These are phyloP conservation scores for Gossypium armourianum DNA, from an alignment of 441 rosid genomes.

Conservation along the genomic window DNA sequence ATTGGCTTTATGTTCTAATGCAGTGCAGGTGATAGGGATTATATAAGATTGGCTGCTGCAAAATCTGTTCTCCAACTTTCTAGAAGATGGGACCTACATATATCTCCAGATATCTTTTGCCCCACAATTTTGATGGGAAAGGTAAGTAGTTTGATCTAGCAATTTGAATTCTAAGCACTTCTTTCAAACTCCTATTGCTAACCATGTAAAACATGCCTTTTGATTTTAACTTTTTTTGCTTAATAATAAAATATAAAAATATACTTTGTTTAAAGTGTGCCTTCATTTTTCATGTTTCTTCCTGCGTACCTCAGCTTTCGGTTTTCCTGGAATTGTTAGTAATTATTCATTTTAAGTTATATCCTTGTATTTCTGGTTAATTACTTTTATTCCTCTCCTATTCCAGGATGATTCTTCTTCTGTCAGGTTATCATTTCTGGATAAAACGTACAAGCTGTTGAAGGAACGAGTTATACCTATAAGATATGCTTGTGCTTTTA, in stretches of 20 bases:
- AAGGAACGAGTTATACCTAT: constrained; percentile 53
- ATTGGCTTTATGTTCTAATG: constrained; percentile 21
- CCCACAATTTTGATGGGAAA: constrained; percentile 52
- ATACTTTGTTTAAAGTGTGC: background rate
- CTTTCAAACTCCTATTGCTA: background rate
- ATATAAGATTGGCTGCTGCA: constrained; percentile 69
- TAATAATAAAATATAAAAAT: background rate
- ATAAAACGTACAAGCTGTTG: constrained; percentile 51
- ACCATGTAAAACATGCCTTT: background rate
- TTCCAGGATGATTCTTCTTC: constrained; percentile 54
- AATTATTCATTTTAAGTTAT: background rate
- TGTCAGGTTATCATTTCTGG: constrained; percentile 49
- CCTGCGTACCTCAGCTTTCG: constrained; percentile 4
- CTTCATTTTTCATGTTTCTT: background rate
- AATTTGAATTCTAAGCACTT: background rate
- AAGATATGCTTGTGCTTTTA: constrained; percentile 78
- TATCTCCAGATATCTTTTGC: constrained; percentile 59
- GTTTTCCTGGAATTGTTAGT: background rate
- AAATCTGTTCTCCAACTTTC: constrained; percentile 77
- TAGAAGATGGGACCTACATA: constrained; percentile 80
- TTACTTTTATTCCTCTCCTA: constrained; percentile 14
- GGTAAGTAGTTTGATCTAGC: constrained; percentile 31
- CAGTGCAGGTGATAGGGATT: constrained; percentile 46
- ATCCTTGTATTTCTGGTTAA: background rate
- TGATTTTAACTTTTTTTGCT: background rate